Percentiles rank a stretch among this genome's conserved stretches.
These are phyloP conservation scores for Leccinum sublutescens DNA, from an alignment of 768 basidiomycete genomes.

Conservation along the genomic window DNA sequence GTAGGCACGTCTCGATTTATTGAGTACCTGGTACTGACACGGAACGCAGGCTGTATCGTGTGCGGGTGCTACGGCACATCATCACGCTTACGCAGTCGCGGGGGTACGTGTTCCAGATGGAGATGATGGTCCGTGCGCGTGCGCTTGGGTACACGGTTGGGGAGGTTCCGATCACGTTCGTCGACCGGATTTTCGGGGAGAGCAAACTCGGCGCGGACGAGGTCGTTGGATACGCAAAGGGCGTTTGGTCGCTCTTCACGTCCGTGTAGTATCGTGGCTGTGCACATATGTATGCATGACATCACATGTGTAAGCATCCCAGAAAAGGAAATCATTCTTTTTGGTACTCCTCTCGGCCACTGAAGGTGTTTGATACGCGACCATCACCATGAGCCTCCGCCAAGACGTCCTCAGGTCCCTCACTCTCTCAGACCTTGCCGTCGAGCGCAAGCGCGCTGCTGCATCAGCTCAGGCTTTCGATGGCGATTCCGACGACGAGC, in stretches of 20 bases:
- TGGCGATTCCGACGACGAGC: constrained; percentile 64
- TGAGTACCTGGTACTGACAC: not conserved
- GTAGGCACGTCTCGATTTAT: constrained; percentile 39
- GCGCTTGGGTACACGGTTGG: constrained; percentile 83
- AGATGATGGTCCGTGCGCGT: constrained; percentile 92
- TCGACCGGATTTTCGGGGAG: constrained; percentile 91
- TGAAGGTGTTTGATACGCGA: constrained; percentile 2
- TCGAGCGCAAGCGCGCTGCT: constrained; percentile 23
- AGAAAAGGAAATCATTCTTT: constrained; percentile 8
- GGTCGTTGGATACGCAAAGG: constrained; percentile 82
- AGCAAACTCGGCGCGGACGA: constrained; percentile 90
- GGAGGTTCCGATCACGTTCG: constrained; percentile 92
- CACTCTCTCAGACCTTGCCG: constrained; percentile 35
- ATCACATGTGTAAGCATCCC: constrained; percentile 23
- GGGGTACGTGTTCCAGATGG: constrained; percentile 98
- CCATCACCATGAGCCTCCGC: constrained; percentile 63
- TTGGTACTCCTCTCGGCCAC: not conserved
- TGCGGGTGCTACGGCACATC: constrained; percentile 74
- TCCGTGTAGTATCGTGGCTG: constrained; percentile 47
- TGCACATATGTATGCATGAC: constrained; percentile 12
- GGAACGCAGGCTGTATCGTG: constrained; percentile 63
- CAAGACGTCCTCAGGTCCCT: constrained; percentile 68
- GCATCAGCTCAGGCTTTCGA: constrained; percentile 20
- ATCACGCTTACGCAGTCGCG: constrained; percentile 83
- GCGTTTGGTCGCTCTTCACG: constrained; percentile 78